These are phyloP conservation scores for Colletotrichum endophyticum DNA, from an alignment of 2,329 filamentous ascomycete species.

Conservation along the genomic window DNA sequence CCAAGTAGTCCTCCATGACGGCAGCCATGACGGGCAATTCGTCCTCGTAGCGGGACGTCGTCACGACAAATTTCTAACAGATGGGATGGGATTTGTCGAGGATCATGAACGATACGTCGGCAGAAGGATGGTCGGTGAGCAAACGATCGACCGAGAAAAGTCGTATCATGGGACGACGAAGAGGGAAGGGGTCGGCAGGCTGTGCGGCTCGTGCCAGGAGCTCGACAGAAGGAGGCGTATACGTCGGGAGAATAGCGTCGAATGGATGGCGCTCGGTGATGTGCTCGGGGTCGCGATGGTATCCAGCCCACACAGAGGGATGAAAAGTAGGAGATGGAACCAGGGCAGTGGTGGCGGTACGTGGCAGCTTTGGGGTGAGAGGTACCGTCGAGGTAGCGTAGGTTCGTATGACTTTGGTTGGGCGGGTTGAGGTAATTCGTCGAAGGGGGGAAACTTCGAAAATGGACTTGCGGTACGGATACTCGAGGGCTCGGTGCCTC, in stretches of 20 bases:
- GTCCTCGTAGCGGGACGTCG: constrained; percentile 14
- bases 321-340: background rate
- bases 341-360: background rate
- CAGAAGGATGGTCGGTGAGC: background rate
- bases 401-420: constrained; percentile 5
- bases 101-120: constrained; percentile 13
- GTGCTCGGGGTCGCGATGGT: constrained; percentile 12
- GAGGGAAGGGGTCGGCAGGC: background rate
- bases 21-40: constrained; percentile 44
- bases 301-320: background rate
- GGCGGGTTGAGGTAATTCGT: constrained; percentile 4
- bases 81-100: background rate
- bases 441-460: background rate
- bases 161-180: constrained; percentile 15
- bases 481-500: background rate
- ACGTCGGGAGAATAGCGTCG: constrained; percentile 4
- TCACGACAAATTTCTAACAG: constrained; percentile 11
- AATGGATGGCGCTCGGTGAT: constrained; percentile 14
- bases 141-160: background rate
- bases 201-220: constrained; percentile 19
- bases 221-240: constrained; percentile 6
- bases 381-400: constrained; percentile 6
- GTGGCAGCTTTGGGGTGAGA: background rate
- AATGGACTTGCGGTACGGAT: background rate
- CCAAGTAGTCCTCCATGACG: constrained; percentile 65